Evolutionary conservation across 305 asterid genomes (phyloP), one percentile per base, ranked within the genome.

Genomic region (Rubia tinctorum): DNA sequence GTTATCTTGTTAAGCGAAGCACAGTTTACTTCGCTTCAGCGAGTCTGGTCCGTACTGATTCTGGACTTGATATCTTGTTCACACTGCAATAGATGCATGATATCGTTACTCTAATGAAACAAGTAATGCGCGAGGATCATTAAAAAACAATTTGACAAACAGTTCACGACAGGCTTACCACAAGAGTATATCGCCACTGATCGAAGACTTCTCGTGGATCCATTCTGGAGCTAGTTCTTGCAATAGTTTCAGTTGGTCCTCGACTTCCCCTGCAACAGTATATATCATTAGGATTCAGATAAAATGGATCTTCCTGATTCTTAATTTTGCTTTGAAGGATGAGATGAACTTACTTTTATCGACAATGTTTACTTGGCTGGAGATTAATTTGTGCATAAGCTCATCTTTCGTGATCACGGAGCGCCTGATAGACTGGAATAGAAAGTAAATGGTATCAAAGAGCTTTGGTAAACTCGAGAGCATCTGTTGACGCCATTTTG

Each of bases 161-260:
- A 25, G 51, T 60, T 66, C 13, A 20, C 53, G 42, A 27, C 3
- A 73, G 68, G 69, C 85, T 80, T 81, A 88, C 97, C 89, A 80
- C 63, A 93, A 14, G 73, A 90, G 86, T 76, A 81, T 76, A 80
- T 89, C 92, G 22, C 95, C 97, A 12, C 87, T 87, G 56, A 76
- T 75, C 5, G 83, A 72, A 30, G 75, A 15, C 80, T 90, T 90
- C 73, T 90, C 95, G 22, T 80, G 74, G 74, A 92, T 89, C 98
- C 97, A 95, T 69, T 95, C 99, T 0, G 97, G 98, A 75, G 86
- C 97, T 55, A 92, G 77, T 76, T 89, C 96, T 80, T 73, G 90
- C 82, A 95, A 88, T 82, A 90, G 76, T 66, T 84, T 81, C 23
- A 95, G 89, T 73, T 88, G 92, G 39, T 89, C 97, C 80, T 92